phyloP scores from a whole-genome alignment of 2,329 filamentous ascomycete species.

The Arthrobotrys megalospora region DNA sequence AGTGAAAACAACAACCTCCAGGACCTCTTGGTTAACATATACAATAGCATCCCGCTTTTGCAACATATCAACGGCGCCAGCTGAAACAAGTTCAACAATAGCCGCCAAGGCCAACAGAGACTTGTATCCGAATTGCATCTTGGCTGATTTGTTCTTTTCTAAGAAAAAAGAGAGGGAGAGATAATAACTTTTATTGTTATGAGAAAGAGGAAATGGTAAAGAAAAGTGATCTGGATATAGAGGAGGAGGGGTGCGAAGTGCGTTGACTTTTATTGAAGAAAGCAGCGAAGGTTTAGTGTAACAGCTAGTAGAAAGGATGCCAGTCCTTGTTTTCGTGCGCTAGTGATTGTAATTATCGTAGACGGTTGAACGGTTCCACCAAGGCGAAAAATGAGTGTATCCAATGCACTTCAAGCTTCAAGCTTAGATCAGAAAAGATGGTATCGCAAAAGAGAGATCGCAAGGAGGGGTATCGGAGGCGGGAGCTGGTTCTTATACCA shows the following conservation, averaged over 20 bases:
- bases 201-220: conserved; percentile 9
- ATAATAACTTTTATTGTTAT: conserved; percentile 4
- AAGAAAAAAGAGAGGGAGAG: neutral
- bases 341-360: conserved; percentile 42
- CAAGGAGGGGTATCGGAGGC: conserved; percentile 16
- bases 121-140: conserved; percentile 53
- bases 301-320: conserved; percentile 42
- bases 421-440: conserved; percentile 26
- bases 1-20: conserved; percentile 57
- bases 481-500: conserved; percentile 41
- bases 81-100: conserved; percentile 46
- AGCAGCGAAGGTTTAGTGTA: conserved; percentile 40
- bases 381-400: conserved; percentile 55
- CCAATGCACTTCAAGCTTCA: conserved; percentile 26
- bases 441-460: conserved; percentile 31
- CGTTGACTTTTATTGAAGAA: conserved; percentile 14
- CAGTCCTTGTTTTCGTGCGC: conserved; percentile 39
- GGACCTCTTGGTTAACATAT: conserved; percentile 55
- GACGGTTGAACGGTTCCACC: conserved; percentile 12
- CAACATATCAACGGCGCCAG: conserved; percentile 36
- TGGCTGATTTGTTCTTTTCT: conserved; percentile 13
- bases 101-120: conserved; percentile 43
- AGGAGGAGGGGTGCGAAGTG: neutral
- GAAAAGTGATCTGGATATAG: neutral
- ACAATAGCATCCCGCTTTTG: conserved; percentile 58